Evolutionary conservation across 2,329 filamentous ascomycete species (phyloP), one percentile per base, ranked within the genome.

Genomic region (Arthrobotrys conoides): DNA sequence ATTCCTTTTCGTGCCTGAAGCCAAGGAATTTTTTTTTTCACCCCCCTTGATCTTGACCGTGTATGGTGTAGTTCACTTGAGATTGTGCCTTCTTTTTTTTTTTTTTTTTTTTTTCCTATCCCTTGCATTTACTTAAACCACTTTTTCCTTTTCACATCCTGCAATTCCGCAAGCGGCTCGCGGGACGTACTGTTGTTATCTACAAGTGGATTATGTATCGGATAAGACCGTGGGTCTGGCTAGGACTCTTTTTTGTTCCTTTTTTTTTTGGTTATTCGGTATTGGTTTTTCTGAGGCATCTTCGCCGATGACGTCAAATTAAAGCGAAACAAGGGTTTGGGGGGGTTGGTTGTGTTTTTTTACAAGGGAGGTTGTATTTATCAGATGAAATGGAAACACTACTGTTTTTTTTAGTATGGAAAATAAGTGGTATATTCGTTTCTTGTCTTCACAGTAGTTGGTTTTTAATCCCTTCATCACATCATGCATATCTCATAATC

Each of bases 291-390:
- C 65, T 53, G 41, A 18, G 51, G 51, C 67, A 53, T 71, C 27
- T 30, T 30, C 73, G 73, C 67, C 67, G 67, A 77, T 77, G 73
- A 77, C 73, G 73, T 77, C 73, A 77, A 76, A 77, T 66, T 33
- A 71, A 76, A 77, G 59, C 73, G 73, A 71, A 71, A 71, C 73
- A 61, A 67, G 73, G 67, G 73, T 49, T 59, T 33, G 70, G 30
- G 36, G 57, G n/a, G n/a, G n/a, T n/a, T n/a, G n/a, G n/a, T n/a
- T n/a, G n/a, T n/a, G n/a, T n/a, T 20, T 51, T 30, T 20, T 51
- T 44, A 59, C 46, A 61, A 51, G 70, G 70, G 22, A 33, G 48
- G 46, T 44, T 36, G 6, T 27, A 44, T 72, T 61, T 73, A 73
- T 73, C 70, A 51, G 70, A 73, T 67, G 70, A 73, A 73, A 41